phyloP scores from a whole-genome alignment of 495 filamentous ascomycete species.

The Bryoglossum gracile region DNA sequence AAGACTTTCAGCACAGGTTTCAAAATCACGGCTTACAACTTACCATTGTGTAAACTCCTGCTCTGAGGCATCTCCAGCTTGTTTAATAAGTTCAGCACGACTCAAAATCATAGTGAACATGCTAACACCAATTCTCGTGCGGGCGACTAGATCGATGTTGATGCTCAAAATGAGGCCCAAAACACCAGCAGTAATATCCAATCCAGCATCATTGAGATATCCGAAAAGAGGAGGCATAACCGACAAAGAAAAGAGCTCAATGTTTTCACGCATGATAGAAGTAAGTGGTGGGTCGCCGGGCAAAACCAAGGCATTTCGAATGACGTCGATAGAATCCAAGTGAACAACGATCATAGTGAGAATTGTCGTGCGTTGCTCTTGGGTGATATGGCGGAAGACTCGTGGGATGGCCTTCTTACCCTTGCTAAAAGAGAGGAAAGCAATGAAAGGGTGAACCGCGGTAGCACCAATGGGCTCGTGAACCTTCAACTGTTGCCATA shows the following conservation, averaged over 20 bases:
- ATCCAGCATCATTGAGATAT: slow-evolving; percentile 82
- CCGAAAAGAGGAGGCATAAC: slow-evolving; percentile 86
- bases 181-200: slow-evolving; percentile 83
- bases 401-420: slow-evolving; percentile 93
- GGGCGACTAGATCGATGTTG: slow-evolving; percentile 69
- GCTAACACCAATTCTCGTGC: slow-evolving; percentile 75
- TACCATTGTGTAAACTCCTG: slow-evolving; percentile 79
- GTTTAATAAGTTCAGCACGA: slow-evolving; percentile 86
- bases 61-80: slow-evolving; percentile 59
- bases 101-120: slow-evolving; percentile 94
- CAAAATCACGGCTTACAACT: slow-evolving; percentile 19
- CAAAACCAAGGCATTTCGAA: slow-evolving; percentile 64
- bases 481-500: slow-evolving; percentile 82
- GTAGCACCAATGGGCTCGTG: slow-evolving; percentile 78
- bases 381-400: slow-evolving; percentile 86
- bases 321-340: slow-evolving; percentile 84
- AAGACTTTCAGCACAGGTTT: slow-evolving; percentile 13
- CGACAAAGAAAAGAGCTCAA: slow-evolving; percentile 78
- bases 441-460: slow-evolving; percentile 87
- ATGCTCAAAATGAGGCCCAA: slow-evolving; percentile 75
- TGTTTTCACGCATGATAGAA: slow-evolving; percentile 70
- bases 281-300: slow-evolving; percentile 63
- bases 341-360: slow-evolving; percentile 95
- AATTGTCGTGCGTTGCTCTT: slow-evolving; percentile 87
- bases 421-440: slow-evolving; percentile 88